These are phyloP conservation scores for Russula lepida DNA, from an alignment of 768 basidiomycete genomes.

Conservation along the genomic window DNA sequence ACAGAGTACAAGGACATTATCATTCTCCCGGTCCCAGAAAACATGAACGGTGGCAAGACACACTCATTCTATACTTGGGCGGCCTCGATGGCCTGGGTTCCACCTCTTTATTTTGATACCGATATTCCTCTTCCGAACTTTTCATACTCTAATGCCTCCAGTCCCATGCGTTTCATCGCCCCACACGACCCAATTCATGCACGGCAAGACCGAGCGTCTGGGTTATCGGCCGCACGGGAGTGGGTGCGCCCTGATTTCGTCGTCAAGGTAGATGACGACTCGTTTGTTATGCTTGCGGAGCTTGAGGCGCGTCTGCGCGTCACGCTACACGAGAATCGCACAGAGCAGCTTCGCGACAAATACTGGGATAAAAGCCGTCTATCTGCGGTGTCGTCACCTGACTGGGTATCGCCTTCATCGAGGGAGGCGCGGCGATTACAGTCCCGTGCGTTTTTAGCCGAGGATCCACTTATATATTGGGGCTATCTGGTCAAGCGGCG, in stretches of 20 bases:
- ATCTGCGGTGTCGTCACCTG: neutral
- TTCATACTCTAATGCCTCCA: conserved; percentile 57
- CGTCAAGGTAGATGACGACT: conserved; percentile 91
- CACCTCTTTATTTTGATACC: conserved; percentile 54
- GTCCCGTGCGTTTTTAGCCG: conserved; percentile 17
- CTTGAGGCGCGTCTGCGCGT: conserved; percentile 82
- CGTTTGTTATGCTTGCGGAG: conserved; percentile 91
- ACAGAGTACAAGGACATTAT: conserved; percentile 81
- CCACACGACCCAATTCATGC: conserved; percentile 62
- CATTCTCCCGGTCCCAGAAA: conserved; percentile 76
- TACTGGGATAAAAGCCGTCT: neutral
- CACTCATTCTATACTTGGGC: conserved; percentile 93
- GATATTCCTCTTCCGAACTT: conserved; percentile 40
- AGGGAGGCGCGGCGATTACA: neutral
- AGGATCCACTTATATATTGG: conserved; percentile 78
- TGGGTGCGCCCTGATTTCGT: conserved; percentile 91
- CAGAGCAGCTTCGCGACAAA: neutral
- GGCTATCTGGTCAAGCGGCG: conserved; percentile 85
- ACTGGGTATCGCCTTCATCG: neutral
- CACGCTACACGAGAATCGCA: conserved; percentile 44
- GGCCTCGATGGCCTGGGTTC: conserved; percentile 83
- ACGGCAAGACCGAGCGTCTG: conserved; percentile 40
- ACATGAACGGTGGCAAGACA: conserved; percentile 95
- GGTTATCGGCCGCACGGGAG: conserved; percentile 36
- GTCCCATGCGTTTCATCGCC: conserved; percentile 51